These are phyloP conservation scores for Quercus suber DNA, from an alignment of 306 rosid genomes.

Conservation along the genomic window DNA sequence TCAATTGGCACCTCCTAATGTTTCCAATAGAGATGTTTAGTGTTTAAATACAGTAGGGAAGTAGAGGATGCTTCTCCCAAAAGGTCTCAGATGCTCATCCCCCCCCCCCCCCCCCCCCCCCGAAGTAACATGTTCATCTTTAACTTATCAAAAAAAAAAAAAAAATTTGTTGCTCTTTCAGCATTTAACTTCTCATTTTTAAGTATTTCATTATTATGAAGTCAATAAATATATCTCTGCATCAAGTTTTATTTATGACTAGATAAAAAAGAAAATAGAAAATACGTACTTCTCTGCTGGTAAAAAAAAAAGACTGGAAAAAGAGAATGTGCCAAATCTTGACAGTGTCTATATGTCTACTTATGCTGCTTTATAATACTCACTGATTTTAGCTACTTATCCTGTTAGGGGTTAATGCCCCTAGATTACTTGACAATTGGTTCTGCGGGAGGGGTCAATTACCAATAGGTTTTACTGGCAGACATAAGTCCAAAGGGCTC, in stretches of 20 bases:
- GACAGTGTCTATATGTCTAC: background rate
- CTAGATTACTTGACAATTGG: no score
- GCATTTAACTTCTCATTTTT: background rate
- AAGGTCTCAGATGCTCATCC: background rate
- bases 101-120: background rate
- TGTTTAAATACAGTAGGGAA: background rate
- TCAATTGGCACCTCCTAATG: background rate
- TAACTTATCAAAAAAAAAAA: no score
- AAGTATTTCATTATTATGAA: background rate
- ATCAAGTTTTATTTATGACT: background rate
- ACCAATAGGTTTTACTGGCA: no score
- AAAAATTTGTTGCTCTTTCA: background rate
- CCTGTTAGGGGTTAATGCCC: no score
- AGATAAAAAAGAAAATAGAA: no score
- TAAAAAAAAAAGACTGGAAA: no score
- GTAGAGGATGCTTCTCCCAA: background rate
- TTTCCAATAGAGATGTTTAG: no score
- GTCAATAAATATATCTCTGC: background rate
- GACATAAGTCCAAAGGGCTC: no score
- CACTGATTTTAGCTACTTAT: background rate
- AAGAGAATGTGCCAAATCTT: conserved; percentile 1
- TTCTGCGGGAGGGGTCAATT: no score
- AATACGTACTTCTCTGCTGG: no score
- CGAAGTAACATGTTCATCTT: background rate
- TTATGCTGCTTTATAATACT: background rate